These are phyloP conservation scores for Fraxinus albicans DNA, from an alignment of 305 asterid species.

Conservation along the genomic window DNA sequence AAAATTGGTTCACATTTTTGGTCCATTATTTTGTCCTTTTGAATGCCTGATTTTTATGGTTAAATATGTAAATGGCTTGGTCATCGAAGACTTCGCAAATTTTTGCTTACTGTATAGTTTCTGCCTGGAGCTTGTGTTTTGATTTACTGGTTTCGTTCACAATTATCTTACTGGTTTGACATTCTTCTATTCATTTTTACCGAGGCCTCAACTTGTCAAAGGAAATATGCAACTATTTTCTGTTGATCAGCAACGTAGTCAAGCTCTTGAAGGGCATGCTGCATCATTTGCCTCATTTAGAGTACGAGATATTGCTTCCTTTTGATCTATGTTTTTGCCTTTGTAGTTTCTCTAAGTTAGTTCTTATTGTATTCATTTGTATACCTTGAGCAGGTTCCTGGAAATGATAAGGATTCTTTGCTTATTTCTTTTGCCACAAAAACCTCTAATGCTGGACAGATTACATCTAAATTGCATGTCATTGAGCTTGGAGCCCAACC, in stretches of 20 bases:
- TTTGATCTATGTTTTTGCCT: constrained; percentile 16
- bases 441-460: constrained; percentile 77
- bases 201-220: constrained; percentile 98
- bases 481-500: constrained; percentile 99
- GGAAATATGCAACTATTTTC: constrained; percentile 98
- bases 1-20: too few relatives aligned
- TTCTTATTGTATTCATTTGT: constrained; percentile 14
- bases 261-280: constrained; percentile 99
- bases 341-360: constrained; percentile 12
- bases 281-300: constrained; percentile 91
- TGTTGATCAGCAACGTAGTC: constrained; percentile 98
- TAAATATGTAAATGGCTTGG: not conserved
- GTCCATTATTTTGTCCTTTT: not conserved
- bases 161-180: constrained; percentile 27
- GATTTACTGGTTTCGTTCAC: constrained; percentile 12
- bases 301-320: constrained; percentile 41
- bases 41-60: not conserved
- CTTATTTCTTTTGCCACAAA: constrained; percentile 93
- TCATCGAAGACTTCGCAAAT: not conserved
- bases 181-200: constrained; percentile 22
- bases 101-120: not conserved
- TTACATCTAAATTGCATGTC: constrained; percentile 84
- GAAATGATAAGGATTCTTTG: constrained; percentile 85
- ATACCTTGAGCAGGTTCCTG: constrained; percentile 58
- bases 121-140: not conserved